Conservation (phyloP, 2,329 filamentous ascomycete species). For the Penicillium polonicum region DNA sequence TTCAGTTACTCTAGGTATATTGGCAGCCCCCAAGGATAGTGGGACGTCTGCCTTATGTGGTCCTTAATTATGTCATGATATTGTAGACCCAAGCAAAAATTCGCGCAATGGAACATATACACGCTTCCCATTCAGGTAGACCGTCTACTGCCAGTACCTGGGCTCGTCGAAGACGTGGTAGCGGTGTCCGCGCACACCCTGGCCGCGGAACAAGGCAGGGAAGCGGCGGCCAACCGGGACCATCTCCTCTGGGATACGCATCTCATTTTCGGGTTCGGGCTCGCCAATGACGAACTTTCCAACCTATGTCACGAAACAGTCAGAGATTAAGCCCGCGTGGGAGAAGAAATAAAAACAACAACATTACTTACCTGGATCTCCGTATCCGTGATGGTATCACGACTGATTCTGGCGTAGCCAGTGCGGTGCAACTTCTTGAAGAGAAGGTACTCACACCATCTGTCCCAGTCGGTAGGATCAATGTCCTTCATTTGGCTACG, state of each 20-base stretch:
- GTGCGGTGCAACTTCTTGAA: constrained; percentile 84
- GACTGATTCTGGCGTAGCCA: constrained; percentile 84
- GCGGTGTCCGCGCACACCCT: constrained; percentile 81
- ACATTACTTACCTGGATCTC: constrained; percentile 72
- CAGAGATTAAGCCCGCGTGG: constrained; percentile 4
- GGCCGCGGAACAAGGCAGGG: constrained; percentile 76
- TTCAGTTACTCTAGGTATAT: neutral
- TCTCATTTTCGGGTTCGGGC: constrained; percentile 61
- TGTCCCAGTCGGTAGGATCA: constrained; percentile 87
- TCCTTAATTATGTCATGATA: constrained; percentile 13
- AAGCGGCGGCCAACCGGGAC: constrained; percentile 78
- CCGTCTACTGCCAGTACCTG: constrained; percentile 59
- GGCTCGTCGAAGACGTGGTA: constrained; percentile 97
- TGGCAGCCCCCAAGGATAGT: constrained; percentile 1
- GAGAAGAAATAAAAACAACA: neutral
- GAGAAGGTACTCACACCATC: constrained; percentile 98
- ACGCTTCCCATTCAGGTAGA: neutral
- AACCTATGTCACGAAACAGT: constrained; percentile 50
- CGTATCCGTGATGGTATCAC: constrained; percentile 92
- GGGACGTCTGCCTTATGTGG: constrained; percentile 4
- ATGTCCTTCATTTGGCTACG: constrained; percentile 92
- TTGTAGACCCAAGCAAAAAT: constrained; percentile 8
- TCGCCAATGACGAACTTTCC: constrained; percentile 89
- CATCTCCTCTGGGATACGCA: constrained; percentile 68
- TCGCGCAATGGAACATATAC: neutral